Evolutionary conservation across 257 asterid genomes (phyloP).

Genomic region (Anisodus tanguticus): DNA sequence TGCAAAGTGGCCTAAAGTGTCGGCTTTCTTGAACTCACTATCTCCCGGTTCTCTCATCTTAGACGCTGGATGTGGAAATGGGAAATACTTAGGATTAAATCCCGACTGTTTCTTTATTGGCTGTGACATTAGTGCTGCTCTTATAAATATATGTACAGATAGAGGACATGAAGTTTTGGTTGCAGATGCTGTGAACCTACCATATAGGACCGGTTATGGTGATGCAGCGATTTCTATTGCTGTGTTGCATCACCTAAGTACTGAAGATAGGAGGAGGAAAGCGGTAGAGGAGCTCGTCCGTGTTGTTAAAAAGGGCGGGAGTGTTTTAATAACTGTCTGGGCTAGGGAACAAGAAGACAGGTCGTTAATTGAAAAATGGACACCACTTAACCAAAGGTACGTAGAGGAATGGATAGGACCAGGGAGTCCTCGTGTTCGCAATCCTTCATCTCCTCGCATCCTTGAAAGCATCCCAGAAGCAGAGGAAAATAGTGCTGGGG

Average conservation of each 20-base stretch:
- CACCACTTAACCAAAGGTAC: conserved; percentile 78
- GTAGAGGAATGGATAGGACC: conserved; percentile 91
- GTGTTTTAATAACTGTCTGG: conserved; percentile 94
- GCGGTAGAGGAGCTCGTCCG: conserved; percentile 91
- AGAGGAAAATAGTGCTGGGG: conserved; percentile 54
- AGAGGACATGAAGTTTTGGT: conserved; percentile 88
- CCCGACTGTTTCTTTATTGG: conserved; percentile 75
- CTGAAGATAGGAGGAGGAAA: conserved; percentile 78
- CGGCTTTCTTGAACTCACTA: conserved; percentile 70
- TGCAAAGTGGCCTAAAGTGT: conserved; percentile 99
- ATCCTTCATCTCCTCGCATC: conserved; percentile 53
- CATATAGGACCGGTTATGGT: conserved; percentile 79
- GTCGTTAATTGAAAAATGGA: conserved; percentile 83
- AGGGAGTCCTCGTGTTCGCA: conserved; percentile 68
- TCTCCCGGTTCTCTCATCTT: conserved; percentile 76
- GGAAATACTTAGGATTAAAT: conserved; percentile 86
- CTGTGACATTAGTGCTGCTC: conserved; percentile 86
- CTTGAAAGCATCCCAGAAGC: conserved; percentile 81
- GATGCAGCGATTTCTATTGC: conserved; percentile 98
- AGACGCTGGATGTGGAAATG: conserved; percentile 97
- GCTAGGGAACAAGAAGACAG: conserved; percentile 93
- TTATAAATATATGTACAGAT: conserved; percentile 72
- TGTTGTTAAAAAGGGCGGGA: conserved; percentile 75
- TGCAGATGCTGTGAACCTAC: conserved; percentile 94
- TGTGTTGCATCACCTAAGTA: conserved; percentile 93